Percentiles rank a stretch among this genome's conserved stretches.
Conservation (phyloP, 805 yeast species). For the Kurtzmaniella cleridarum region DNA sequence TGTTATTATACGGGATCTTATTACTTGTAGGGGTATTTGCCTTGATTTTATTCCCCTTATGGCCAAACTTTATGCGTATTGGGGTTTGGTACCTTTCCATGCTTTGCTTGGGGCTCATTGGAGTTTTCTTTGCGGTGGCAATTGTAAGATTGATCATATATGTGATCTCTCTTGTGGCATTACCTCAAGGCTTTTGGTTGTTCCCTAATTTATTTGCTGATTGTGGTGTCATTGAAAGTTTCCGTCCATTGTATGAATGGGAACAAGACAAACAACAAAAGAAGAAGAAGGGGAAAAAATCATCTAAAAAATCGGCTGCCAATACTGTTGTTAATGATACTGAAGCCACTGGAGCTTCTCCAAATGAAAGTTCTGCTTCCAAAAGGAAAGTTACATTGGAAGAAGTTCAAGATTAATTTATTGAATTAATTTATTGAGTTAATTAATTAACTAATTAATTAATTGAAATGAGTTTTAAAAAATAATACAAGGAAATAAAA, state of each 20-base stretch:
- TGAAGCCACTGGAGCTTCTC: constrained; percentile 10
- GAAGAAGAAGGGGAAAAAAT: constrained; percentile 14
- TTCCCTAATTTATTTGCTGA: constrained; percentile 96
- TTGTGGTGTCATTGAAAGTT: constrained; percentile 89
- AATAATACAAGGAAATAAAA: not conserved
- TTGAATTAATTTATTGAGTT: no score
- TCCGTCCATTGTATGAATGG: constrained; percentile 85
- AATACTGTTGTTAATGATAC: constrained; percentile 9
- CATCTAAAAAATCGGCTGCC: not conserved
- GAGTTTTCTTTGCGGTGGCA: constrained; percentile 70
- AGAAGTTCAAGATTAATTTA: constrained; percentile 31
- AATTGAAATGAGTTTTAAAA: not conserved
- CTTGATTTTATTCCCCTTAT: constrained; percentile 79
- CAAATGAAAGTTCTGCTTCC: constrained; percentile 9
- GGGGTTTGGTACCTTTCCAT: constrained; percentile 90
- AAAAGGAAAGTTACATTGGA: constrained; percentile 35
- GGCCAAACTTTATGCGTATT: constrained; percentile 87
- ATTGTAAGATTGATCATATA: constrained; percentile 72
- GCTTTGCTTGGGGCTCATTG: constrained; percentile 67
- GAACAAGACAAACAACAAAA: constrained; percentile 41
- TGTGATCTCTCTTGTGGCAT: constrained; percentile 48
- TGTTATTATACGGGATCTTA: constrained; percentile 57
- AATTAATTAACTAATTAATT: no score
- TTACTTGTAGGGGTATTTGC: constrained; percentile 61
- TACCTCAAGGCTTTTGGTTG: constrained; percentile 83